Evolutionary conservation across 2,329 filamentous ascomycete genomes (phyloP), one percentile per base, ranked within the genome.

Genomic region (Aspergillus novofumigatus): DNA sequence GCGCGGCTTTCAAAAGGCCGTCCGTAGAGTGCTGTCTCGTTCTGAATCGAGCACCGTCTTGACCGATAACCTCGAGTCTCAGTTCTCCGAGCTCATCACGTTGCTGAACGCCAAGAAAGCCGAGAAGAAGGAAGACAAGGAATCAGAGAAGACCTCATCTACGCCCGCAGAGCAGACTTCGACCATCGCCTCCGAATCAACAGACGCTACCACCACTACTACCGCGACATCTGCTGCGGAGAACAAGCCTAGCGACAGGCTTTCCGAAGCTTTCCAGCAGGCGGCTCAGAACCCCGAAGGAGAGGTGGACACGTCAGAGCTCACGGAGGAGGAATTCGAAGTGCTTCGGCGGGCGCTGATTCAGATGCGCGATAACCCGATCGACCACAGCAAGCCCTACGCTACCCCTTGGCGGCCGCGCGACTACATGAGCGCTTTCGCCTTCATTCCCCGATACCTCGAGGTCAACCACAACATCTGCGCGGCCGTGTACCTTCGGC

Each of bases 381-480:
- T 88, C 58, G 91, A 97, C 74, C 74, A 77, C 26, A 77, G 75
- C 56, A 96, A 96, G 77, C 91, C 94, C 3, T 99, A 99, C 72
- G 83, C 83, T 4, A 97, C 92, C 1, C 94, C 94, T 11, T 99
- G 94, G 94, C 78, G 83, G 62, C 94, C 94, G 11, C 83, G 92
- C 55, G 83, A 88, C 53, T 97, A 85, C 76, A 95, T 99, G 90
- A 82, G 85, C 52, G 87, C 92, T 0, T 99, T 99, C 75, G 92
- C 92, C 25, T 97, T 96, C 75, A 92, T 99, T 65, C 94, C 94
- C 10, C 82, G 90, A 54, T 99, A 97, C 75, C 84, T 99, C 59
- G 95, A 99, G 78, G 94, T 99, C 66, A 97, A 97, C 80, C 94
- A 96, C 75, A 95, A 92, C 70, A 89, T 97, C 67, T 99, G 94